Percentiles rank a stretch among this genome's conserved stretches.
phyloP scores from a whole-genome alignment of 2,329 filamentous ascomycete genomes.

The Akanthomyces uredinophilus region DNA sequence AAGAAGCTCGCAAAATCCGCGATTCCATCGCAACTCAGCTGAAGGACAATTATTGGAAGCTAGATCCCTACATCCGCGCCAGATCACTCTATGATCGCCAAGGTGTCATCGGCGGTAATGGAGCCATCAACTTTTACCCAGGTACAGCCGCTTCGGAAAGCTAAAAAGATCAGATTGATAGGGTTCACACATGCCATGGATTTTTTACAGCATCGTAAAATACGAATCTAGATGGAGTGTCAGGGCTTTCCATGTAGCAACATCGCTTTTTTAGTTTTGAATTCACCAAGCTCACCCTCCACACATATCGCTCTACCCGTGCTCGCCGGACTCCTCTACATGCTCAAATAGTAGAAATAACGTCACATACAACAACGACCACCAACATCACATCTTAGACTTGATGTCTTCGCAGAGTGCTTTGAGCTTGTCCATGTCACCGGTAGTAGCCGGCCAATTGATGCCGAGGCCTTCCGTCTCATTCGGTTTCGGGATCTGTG shows the following conservation, averaged over 20 bases:
- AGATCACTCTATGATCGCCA: conserved; percentile 79
- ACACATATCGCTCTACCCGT: background rate
- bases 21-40: conserved; percentile 58
- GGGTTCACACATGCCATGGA: background rate
- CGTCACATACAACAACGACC: background rate
- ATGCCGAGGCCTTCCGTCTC: conserved; percentile 72
- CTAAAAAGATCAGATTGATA: background rate
- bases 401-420: conserved; percentile 77
- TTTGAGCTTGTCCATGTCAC: conserved; percentile 80
- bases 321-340: background rate
- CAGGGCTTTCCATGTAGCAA: background rate
- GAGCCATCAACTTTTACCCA: conserved; percentile 67
- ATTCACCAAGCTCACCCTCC: background rate
- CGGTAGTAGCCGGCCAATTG: conserved; percentile 68
- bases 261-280: background rate
- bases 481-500: conserved; percentile 89
- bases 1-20: conserved; percentile 51
- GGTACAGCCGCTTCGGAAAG: conserved; percentile 18
- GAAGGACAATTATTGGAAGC: conserved; percentile 74
- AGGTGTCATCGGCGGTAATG: conserved; percentile 63
- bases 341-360: background rate
- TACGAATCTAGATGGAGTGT: too few species aligned
- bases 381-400: conserved; percentile 67
- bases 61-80: conserved; percentile 84
- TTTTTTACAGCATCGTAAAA: background rate